These are phyloP conservation scores for Diaporthe sp. DNA, from an alignment of 2,329 filamentous ascomycete genomes.

Conservation along the genomic window DNA sequence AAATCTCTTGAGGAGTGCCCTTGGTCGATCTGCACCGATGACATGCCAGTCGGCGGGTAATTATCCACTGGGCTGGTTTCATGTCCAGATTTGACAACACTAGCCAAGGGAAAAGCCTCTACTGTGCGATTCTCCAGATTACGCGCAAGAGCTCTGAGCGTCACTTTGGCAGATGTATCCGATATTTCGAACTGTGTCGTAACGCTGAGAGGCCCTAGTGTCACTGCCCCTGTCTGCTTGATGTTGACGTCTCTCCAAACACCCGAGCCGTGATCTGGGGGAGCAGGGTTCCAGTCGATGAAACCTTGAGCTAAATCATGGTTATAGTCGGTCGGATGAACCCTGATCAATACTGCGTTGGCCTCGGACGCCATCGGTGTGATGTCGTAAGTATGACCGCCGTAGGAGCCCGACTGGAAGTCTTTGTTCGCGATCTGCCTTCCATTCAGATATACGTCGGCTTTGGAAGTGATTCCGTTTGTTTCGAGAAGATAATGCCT, in stretches of 20 bases:
- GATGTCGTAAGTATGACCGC: conserved; percentile 68
- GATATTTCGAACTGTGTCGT: conserved; percentile 55
- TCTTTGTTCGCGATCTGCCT: conserved; percentile 62
- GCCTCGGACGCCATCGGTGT: conserved; percentile 56
- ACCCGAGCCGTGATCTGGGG: conserved; percentile 73
- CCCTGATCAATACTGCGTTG: conserved; percentile 68
- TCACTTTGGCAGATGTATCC: conserved; percentile 35
- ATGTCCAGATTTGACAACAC: not conserved
- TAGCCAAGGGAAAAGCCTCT: conserved; percentile 49
- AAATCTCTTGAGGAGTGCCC: not conserved
- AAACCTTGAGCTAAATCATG: conserved; percentile 72
- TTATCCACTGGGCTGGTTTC: not conserved
- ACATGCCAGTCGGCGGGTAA: not conserved
- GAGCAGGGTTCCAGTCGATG: conserved; percentile 74
- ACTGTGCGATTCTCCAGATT: conserved; percentile 58
- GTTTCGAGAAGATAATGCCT: conserved; percentile 68
- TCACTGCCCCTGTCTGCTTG: conserved; percentile 66
- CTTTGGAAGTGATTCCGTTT: conserved; percentile 71
- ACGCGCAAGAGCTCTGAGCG: conserved; percentile 54
- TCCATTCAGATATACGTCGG: conserved; percentile 73
- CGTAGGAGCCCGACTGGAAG: conserved; percentile 69
- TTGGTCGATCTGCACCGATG: not conserved
- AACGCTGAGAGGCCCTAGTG: conserved; percentile 60
- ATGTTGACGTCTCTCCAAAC: conserved; percentile 73
- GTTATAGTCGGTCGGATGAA: conserved; percentile 71